Base-by-base conservation (phyloP, 2,329 filamentous ascomycete genomes). In the Paraphaeosphaeria minitans region DNA sequence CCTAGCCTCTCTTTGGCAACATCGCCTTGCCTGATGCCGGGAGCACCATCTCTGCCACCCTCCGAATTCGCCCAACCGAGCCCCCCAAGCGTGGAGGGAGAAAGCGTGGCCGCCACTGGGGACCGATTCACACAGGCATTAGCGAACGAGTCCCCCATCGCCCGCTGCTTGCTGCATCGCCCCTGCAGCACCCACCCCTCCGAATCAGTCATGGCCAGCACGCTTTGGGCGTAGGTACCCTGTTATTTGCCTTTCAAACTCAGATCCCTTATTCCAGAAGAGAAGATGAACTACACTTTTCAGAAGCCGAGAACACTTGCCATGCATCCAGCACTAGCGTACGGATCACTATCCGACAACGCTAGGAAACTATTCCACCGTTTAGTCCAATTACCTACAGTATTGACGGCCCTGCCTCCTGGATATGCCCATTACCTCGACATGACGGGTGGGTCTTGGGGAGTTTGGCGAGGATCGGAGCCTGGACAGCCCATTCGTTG, bases 331-430 rank as follows among this genome's bases (percentile, higher is more conserved):
- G 50, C 48, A 59, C 66, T 66, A 62, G 53, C 52, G 64, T 53
- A 64, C 66, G 72, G 71, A 74, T 73, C 66, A 67, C 58, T 65
- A 66, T 67, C 69, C 70, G 70, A 70, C 52, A 53, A 51, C 41
- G 60, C 59, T 66, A 64, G 63, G 62, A 65, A 64, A 56, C 57
- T 58, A 59, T 63, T 63, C 62, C 64, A 58, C 56, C 60, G 50
- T 56, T 63, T 22, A 61, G 62, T 60, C 53, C 56, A 63, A 50
- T 57, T n/a, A n/a, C n/a, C n/a, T n/a, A n/a, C n/a, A n/a, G n/a
- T n/a, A n/a, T n/a, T 63, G 56, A 58, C 61, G 41, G 54, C 59
- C 52, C 58, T 64, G 63, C 64, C 56, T 62, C 64, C 56, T 62
- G 65, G 66, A 62, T 54, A 57, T 57, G 48, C 43, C 46, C 29